Evolutionary conservation across 768 basidiomycete genomes (phyloP), one percentile per base, ranked within the genome.

Genomic region (Tulasnella sp.): DNA sequence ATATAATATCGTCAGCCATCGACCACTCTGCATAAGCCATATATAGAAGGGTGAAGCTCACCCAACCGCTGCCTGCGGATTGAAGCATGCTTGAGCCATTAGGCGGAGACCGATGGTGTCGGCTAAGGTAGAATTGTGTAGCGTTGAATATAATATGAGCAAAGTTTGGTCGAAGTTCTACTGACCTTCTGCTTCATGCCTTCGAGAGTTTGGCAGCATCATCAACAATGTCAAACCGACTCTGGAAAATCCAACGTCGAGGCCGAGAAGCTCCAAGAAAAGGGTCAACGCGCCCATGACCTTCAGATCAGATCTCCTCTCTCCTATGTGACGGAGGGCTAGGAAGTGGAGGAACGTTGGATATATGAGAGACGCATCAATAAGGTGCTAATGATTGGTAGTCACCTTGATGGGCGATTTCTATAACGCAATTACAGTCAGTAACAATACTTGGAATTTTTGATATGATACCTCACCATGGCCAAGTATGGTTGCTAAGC

Each of bases 71-170:
- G 84, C 86, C 17, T 70, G 73, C 0, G 94, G 93, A 67, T 97
- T 80, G 68, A 82, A 97, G 71, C 94, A 98, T 0, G 92, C 94
- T 64, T 77, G 78, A 51, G 89, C 78, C 73, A 86, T 85, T 26
- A 97, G 75, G 4, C 78, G 77, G 48, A 97, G 70, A 7, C 95
- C 94, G 52, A 98, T 85, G 27, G 80, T 77, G 68, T 97, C 94
- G 38, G 94, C 94, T 90, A 56, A 9, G 9, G 64, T 19, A 44
- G 15, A 32, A 49, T 15, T 10, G 15, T n/a, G n/a, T n/a, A n/a
- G n/a, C n/a, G n/a, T n/a, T n/a, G n/a, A n/a, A n/a, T n/a, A n/a
- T n/a, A n/a, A n/a, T n/a, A 30, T 38, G 10, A 24, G 19, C n/a
- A 38, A 21, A 5, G 56, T 10, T 41, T 48, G 21, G 23, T 11